Conservation (phyloP, 768 basidiomycete species). For the Cytidiella melzeri region DNA sequence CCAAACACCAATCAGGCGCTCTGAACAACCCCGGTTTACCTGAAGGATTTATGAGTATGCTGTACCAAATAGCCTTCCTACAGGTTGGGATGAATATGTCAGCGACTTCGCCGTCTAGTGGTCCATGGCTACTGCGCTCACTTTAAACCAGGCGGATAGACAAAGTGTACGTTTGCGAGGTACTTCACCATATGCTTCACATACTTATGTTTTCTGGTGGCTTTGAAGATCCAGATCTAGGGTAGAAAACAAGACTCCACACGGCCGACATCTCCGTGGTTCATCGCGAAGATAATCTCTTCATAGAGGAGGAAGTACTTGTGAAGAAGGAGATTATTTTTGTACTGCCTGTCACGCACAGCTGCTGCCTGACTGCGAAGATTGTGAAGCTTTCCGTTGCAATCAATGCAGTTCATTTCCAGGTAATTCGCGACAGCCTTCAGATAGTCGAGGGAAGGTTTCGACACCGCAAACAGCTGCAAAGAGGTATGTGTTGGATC, state of each 20-base stretch:
- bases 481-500: neutral
- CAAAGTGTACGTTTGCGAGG: conserved; percentile 17
- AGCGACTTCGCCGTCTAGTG: too few species aligned
- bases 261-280: conserved; percentile 27
- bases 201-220: conserved; percentile 4
- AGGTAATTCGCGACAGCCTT: neutral
- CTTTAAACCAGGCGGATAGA: conserved; percentile 12
- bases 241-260: conserved; percentile 21
- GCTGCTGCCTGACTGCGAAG: neutral
- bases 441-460: neutral
- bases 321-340: conserved; percentile 28
- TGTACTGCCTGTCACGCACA: conserved; percentile 25
- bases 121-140: too few species aligned
- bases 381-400: conserved; percentile 17
- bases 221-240: conserved; percentile 27
- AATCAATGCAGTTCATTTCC: neutral
- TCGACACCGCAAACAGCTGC: neutral
- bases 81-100: too few species aligned
- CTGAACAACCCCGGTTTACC: too few species aligned
- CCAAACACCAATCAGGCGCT: too few species aligned
- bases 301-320: conserved; percentile 35
- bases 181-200: conserved; percentile 18
- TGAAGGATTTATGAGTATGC: too few species aligned
- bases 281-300: conserved; percentile 28
- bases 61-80: too few species aligned